phyloP scores from a whole-genome alignment of 2,329 filamentous ascomycete genomes.

The Lasiodiplodia citricola region DNA sequence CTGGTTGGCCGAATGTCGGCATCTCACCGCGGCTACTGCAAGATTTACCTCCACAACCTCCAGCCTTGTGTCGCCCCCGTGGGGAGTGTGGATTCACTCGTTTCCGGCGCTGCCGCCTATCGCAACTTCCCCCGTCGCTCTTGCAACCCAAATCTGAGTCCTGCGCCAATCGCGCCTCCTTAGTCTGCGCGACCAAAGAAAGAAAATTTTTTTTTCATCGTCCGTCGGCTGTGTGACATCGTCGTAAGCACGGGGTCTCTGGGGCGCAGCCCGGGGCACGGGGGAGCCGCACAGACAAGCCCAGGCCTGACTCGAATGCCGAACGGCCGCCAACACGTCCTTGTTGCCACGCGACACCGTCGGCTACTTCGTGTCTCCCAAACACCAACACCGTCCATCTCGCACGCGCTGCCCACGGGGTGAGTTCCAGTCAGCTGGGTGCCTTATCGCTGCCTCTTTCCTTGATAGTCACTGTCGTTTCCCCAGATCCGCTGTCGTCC shows the following conservation, averaged over 20 bases:
- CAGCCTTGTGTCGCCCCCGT: neutral
- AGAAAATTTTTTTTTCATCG: neutral
- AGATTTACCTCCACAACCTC: neutral
- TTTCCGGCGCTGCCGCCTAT: slow-evolving; percentile 13
- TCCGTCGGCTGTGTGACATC: neutral
- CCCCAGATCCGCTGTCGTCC: neutral
- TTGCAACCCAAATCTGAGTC: neutral
- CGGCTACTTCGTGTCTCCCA: neutral
- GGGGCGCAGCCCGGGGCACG: neutral
- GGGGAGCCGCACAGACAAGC: neutral
- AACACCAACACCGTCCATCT: neutral
- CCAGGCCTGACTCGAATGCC: slow-evolving; percentile 14
- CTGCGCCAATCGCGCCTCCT: neutral
- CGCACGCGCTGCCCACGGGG: neutral
- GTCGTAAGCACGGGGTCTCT: neutral
- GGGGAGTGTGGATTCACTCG: slow-evolving; percentile 10
- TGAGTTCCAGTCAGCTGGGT: neutral
- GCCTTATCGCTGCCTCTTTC: neutral
- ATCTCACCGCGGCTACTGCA: neutral
- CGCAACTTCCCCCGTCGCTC: neutral
- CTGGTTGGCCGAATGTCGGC: slow-evolving; percentile 19
- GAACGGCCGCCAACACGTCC: neutral
- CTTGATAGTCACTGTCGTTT: neutral
- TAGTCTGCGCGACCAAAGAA: no score
- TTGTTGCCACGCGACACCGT: neutral